These are phyloP conservation scores for Fusarium sp. DNA, from an alignment of 2,329 filamentous ascomycete genomes.

Conservation along the genomic window DNA sequence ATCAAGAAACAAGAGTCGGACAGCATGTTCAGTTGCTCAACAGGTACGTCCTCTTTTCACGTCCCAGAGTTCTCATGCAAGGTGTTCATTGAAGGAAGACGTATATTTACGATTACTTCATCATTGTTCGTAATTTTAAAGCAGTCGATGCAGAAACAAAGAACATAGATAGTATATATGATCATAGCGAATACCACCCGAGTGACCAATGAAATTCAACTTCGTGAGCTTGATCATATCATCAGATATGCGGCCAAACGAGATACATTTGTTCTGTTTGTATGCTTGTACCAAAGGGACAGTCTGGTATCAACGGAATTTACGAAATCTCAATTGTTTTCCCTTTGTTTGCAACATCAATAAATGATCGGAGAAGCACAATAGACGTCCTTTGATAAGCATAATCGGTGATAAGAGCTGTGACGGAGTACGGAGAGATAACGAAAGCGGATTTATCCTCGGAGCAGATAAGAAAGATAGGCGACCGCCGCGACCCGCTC, in stretches of 20 bases:
- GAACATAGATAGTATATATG: too few relatives aligned
- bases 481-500: slow-evolving; percentile 28
- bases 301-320: neutral
- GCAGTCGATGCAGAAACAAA: neutral
- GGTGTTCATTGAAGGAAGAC: neutral
- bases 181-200: neutral
- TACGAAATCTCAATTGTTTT: neutral
- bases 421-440: neutral
- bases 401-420: neutral
- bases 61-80: neutral
- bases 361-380: neutral
- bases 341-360: neutral
- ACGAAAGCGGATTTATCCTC: neutral
- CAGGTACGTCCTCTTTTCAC: neutral
- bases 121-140: neutral
- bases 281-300: too few relatives aligned
- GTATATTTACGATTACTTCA: neutral
- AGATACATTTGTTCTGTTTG: neutral
- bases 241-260: neutral
- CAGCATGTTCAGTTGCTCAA: neutral
- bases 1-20: accelerated
- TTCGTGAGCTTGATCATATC: neutral
- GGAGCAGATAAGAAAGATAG: slow-evolving; percentile 21
- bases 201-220: too few relatives aligned
- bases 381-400: neutral